Evolutionary conservation across 106 monocot genomes (phyloP).

Genomic region (Dendrobium huoshanense): DNA sequence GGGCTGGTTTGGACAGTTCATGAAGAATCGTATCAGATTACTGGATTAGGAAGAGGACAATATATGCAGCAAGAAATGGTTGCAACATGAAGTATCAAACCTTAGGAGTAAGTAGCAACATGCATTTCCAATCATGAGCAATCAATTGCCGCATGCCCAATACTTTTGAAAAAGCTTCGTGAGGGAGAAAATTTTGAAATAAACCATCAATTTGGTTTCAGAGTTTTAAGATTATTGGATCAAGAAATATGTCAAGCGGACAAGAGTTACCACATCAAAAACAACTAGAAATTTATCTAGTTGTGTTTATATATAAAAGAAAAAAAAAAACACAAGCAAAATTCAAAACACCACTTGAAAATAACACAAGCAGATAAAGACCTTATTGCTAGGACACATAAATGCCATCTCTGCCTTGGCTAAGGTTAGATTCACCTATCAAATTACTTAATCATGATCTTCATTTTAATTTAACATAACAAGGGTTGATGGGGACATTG

Average conservation of each 20-base stretch:
- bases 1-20: too few relatives aligned
- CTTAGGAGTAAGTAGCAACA: neutral
- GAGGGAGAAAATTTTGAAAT: neutral
- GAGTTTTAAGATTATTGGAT: neutral
- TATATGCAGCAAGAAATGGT: neutral
- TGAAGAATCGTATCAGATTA: too few relatives aligned
- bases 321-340: neutral
- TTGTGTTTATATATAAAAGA: neutral
- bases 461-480: neutral
- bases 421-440: neutral
- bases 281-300: neutral
- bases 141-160: neutral
- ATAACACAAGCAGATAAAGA: neutral
- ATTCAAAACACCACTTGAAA: neutral
- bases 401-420: neutral
- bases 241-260: neutral
- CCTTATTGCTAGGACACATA: neutral
- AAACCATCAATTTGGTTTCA: too few relatives aligned
- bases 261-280: neutral
- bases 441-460: neutral
- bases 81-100: neutral
- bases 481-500: too few relatives aligned
- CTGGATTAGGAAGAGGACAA: neutral
- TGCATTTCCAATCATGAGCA: neutral
- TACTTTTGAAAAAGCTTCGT: neutral